Evolutionary conservation across 139 green algal genomes (phyloP).

Genomic region (Marvania coccoides): DNA sequence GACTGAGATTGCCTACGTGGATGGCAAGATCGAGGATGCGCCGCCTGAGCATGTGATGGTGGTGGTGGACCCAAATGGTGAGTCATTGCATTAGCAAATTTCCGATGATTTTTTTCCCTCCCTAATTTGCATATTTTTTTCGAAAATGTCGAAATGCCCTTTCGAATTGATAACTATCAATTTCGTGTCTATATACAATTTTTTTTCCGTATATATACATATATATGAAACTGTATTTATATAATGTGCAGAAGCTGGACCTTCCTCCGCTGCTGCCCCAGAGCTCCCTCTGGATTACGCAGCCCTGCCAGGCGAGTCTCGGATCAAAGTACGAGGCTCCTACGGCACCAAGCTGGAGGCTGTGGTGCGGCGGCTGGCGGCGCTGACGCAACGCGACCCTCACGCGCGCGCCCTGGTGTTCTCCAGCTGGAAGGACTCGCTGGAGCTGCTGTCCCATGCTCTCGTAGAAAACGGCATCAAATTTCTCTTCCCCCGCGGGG

Average conservation of each 20-base stretch:
- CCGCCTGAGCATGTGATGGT: too few relatives aligned
- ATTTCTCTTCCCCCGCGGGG: slow-evolving; percentile 23
- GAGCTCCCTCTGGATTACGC: not conserved
- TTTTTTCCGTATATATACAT: too few relatives aligned
- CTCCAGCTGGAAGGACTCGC: slow-evolving; percentile 66
- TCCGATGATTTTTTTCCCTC: too few relatives aligned
- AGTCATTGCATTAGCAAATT: too few relatives aligned
- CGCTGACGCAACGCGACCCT: slow-evolving; percentile 27
- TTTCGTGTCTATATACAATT: too few relatives aligned
- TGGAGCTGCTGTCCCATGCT: slow-evolving; percentile 65
- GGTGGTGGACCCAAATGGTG: too few relatives aligned
- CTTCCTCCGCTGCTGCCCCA: not conserved
- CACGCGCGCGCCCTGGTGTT: slow-evolving; percentile 62
- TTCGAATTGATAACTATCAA: too few relatives aligned
- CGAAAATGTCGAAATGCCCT: too few relatives aligned
- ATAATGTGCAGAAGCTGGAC: too few relatives aligned
- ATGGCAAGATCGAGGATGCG: too few relatives aligned
- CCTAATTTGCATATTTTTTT: too few relatives aligned
- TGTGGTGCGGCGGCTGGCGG: slow-evolving; percentile 60
- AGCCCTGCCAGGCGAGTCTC: slow-evolving; percentile 19
- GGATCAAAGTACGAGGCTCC: slow-evolving; percentile 42
- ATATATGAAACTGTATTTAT: too few relatives aligned
- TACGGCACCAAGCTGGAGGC: slow-evolving; percentile 82
- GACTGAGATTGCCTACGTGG: slow-evolving; percentile 54
- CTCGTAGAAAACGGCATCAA: slow-evolving; percentile 48